phyloP scores from a whole-genome alignment of 805 yeast species.

The Nakazawaea wickerhamii region DNA sequence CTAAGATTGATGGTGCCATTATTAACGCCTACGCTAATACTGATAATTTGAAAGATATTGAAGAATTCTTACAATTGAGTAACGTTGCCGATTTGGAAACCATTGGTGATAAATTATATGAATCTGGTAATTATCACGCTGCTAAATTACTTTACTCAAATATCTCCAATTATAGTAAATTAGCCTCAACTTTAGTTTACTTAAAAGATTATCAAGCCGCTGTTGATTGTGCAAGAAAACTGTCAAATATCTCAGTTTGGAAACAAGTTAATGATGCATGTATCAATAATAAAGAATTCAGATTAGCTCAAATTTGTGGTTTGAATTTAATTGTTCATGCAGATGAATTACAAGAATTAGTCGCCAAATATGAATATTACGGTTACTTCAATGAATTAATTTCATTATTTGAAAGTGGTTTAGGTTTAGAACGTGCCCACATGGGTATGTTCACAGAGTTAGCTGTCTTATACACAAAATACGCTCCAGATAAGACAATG shows the following conservation, averaged over 20 bases:
- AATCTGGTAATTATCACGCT: slow-evolving; percentile 78
- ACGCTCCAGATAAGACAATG: slow-evolving; percentile 84
- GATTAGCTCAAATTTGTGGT: slow-evolving; percentile 98
- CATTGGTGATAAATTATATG: slow-evolving; percentile 89
- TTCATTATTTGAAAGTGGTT: slow-evolving; percentile 89
- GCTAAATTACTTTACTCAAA: slow-evolving; percentile 84
- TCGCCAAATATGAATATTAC: slow-evolving; percentile 75
- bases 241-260: slow-evolving; percentile 91
- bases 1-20: slow-evolving; percentile 87
- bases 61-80: slow-evolving; percentile 74
- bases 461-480: slow-evolving; percentile 85
- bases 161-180: slow-evolving; percentile 89
- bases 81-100: slow-evolving; percentile 90
- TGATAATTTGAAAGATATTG: slow-evolving; percentile 73
- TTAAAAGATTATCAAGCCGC: slow-evolving; percentile 92
- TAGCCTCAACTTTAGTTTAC: slow-evolving; percentile 94
- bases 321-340: slow-evolving; percentile 95
- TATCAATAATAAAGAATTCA: slow-evolving; percentile 89
- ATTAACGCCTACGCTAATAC: slow-evolving; percentile 81
- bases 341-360: slow-evolving; percentile 90
- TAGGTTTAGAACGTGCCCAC: slow-evolving; percentile 96
- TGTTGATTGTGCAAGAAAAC: slow-evolving; percentile 98
- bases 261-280: slow-evolving; percentile 96
- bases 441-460: slow-evolving; percentile 99
- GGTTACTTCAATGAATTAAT: slow-evolving; percentile 92